Conservation (phyloP, 139 green algal genomes). For the Chlorella vulgaris region DNA sequence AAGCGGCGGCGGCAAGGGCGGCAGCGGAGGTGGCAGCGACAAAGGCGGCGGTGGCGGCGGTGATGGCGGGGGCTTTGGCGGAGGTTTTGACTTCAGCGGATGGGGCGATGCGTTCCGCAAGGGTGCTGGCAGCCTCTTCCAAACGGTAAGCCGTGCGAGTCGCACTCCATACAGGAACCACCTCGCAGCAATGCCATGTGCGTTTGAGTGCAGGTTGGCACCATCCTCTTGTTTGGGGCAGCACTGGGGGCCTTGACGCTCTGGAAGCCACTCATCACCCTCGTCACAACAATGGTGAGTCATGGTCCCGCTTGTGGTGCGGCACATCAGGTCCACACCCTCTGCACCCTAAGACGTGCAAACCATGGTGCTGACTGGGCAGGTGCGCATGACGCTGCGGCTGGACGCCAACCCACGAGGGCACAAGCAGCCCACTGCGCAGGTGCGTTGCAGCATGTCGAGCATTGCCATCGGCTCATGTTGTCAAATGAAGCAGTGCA, state of each 20-base stretch:
- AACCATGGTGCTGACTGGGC: no score
- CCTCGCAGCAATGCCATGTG: no score
- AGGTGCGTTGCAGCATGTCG: no score
- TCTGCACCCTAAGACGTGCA: no score
- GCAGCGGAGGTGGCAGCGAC: conserved; percentile 28
- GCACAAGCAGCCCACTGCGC: neutral
- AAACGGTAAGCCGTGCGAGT: no score
- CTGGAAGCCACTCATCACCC: conserved; percentile 24
- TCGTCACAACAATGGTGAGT: conserved; percentile 21
- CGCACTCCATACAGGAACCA: no score
- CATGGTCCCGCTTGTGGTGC: neutral
- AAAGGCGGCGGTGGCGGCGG: conserved; percentile 5
- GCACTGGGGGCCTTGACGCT: conserved; percentile 27
- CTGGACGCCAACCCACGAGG: conserved; percentile 36
- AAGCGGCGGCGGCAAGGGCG: conserved; percentile 32
- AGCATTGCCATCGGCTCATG: neutral
- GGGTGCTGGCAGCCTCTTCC: conserved; percentile 16
- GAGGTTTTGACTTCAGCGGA: conserved; percentile 29
- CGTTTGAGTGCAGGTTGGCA: no score
- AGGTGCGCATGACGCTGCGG: conserved; percentile 32
- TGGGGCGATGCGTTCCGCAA: conserved; percentile 32
- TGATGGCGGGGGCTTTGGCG: conserved; percentile 1
- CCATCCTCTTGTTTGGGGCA: conserved; percentile 26
- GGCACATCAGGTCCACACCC: neutral
- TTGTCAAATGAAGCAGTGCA: neutral